phyloP scores from a whole-genome alignment of 805 yeast genomes.

The Saturnispora sekii region DNA sequence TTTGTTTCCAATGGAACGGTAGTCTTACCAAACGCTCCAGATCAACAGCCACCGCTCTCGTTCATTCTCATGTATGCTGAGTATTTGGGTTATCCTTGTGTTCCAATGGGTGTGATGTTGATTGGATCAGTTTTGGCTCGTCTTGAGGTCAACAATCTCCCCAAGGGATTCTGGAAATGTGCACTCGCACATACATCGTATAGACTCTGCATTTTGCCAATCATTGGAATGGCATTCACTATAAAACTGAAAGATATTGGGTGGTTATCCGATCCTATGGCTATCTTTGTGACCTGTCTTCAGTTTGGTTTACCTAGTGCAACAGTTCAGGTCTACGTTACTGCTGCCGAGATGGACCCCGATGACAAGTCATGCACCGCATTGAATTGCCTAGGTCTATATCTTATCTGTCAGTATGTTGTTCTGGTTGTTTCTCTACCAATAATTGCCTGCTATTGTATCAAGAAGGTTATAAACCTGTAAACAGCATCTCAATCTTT shows the following conservation, averaged over 20 bases:
- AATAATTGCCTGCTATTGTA: slow-evolving; percentile 37
- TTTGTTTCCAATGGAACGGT: slow-evolving; percentile 29
- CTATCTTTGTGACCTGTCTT: slow-evolving; percentile 35
- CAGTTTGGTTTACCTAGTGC: slow-evolving; percentile 49
- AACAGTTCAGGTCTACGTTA: slow-evolving; percentile 48
- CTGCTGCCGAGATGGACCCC: slow-evolving; percentile 48
- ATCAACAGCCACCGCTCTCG: slow-evolving; percentile 43
- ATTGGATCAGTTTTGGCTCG: slow-evolving; percentile 48
- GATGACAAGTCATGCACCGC: slow-evolving; percentile 34
- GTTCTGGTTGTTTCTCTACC: slow-evolving; percentile 40
- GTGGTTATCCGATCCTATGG: slow-evolving; percentile 36
- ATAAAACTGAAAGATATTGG: slow-evolving; percentile 37
- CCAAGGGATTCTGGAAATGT: slow-evolving; percentile 49
- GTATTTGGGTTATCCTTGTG: slow-evolving; percentile 44
- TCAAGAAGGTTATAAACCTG: slow-evolving; percentile 23
- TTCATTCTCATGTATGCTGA: slow-evolving; percentile 40
- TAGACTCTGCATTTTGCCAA: slow-evolving; percentile 39
- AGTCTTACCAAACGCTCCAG: slow-evolving; percentile 33
- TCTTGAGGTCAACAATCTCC: slow-evolving; percentile 35
- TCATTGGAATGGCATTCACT: slow-evolving; percentile 42
- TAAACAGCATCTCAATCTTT: slow-evolving; percentile 1
- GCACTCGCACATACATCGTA: slow-evolving; percentile 34
- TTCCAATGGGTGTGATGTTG: slow-evolving; percentile 44
- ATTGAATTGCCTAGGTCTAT: slow-evolving; percentile 47
- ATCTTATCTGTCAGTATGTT: slow-evolving; percentile 39